phyloP scores from a whole-genome alignment of 2,329 filamentous ascomycete genomes.

The Acarospora socialis region DNA sequence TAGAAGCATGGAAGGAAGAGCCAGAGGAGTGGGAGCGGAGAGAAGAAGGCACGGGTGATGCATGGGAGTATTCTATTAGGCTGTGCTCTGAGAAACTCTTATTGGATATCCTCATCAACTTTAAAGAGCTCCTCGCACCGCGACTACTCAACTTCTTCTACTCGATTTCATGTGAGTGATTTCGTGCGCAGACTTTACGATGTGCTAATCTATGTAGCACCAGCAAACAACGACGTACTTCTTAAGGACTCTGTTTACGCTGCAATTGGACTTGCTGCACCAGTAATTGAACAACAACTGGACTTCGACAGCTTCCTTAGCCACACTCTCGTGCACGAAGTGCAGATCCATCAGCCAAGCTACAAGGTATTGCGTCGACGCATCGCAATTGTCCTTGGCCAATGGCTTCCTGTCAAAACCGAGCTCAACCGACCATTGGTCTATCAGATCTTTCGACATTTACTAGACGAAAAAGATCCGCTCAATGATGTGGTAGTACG shows the following conservation, averaged over 20 bases:
- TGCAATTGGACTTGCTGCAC: conserved; percentile 72
- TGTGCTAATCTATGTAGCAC: conserved; percentile 25
- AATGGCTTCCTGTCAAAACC: conserved; percentile 73
- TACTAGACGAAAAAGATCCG: conserved; percentile 62
- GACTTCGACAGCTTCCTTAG: conserved; percentile 73
- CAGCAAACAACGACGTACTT: conserved; percentile 53
- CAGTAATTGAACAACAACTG: conserved; percentile 57
- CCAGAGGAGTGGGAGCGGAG: conserved; percentile 90
- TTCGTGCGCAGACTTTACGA: conserved; percentile 13
- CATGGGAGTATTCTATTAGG: conserved; percentile 83
- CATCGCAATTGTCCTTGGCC: conserved; percentile 74
- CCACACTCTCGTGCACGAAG: conserved; percentile 62
- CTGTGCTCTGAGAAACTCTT: conserved; percentile 91
- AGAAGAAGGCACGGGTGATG: conserved; percentile 70
- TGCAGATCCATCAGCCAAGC: conserved; percentile 50
- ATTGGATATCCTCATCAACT: conserved; percentile 77
- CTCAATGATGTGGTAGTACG: conserved; percentile 84
- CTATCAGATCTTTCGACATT: conserved; percentile 78
- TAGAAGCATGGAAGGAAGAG: conserved; percentile 86
- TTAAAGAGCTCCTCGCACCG: conserved; percentile 65
- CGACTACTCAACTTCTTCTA: conserved; percentile 74
- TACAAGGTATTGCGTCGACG: conserved; percentile 77
- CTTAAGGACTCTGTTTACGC: conserved; percentile 92
- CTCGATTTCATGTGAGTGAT: conserved; percentile 50
- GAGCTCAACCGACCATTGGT: conserved; percentile 55